Evolutionary conservation across 163 green algal genomes (phyloP).

Genomic region (Trebouxiophyceae sp.): DNA sequence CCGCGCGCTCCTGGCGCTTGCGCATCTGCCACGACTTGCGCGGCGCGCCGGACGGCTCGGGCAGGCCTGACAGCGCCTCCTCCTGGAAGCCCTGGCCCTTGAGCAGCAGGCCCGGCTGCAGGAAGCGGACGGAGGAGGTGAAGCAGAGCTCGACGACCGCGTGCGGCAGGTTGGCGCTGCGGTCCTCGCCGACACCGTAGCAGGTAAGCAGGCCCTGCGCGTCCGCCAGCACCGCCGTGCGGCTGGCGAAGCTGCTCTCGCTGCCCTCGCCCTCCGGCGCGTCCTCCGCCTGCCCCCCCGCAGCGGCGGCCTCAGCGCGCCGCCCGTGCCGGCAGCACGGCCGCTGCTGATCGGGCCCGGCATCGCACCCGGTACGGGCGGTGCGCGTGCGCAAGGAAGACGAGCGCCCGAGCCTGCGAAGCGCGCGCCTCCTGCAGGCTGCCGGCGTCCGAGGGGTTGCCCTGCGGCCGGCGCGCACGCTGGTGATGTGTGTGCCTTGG

Average conservation of each 20-base stretch:
- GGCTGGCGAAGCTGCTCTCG: constrained; percentile 1
- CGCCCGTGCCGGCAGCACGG: neutral
- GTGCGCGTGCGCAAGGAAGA: constrained; percentile 44
- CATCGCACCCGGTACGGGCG: constrained; percentile 9
- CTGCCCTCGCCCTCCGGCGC: neutral
- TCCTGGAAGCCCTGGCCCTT: constrained; percentile 14
- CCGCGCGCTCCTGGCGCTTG: constrained; percentile 51
- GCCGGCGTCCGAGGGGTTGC: constrained; percentile 23
- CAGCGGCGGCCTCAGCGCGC: no score
- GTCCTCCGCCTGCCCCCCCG: neutral
- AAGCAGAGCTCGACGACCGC: constrained; percentile 76
- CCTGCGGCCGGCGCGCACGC: no score
- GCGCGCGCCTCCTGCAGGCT: constrained; percentile 32
- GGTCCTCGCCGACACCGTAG: constrained; percentile 49
- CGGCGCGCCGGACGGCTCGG: constrained; percentile 11
- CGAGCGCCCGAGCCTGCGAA: constrained; percentile 30
- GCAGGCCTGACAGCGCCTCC: neutral
- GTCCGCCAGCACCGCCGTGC: constrained; percentile 64
- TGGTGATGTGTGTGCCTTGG: no score
- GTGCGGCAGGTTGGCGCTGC: constrained; percentile 42
- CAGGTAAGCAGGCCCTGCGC: constrained; percentile 62
- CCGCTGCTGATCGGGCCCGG: neutral
- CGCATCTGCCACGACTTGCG: constrained; percentile 59
- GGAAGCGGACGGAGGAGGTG: constrained; percentile 66
- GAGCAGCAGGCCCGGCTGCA: constrained; percentile 75